Conservation (phyloP, 2,329 filamentous ascomycete genomes). For the Epicoccum sorghinum region DNA sequence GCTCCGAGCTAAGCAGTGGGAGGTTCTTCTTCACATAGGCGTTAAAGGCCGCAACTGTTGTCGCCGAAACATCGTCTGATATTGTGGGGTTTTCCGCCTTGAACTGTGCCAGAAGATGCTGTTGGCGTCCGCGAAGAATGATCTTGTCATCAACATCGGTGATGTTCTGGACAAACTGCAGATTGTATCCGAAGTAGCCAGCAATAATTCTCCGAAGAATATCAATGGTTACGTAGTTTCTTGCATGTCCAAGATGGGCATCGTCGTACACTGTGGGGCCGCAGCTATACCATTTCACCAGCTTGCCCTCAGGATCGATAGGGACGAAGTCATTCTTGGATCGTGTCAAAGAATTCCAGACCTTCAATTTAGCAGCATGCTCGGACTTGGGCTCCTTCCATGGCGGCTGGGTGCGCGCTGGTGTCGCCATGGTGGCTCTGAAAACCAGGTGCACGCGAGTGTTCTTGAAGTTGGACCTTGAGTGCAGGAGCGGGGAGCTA, state of each 20-base stretch:
- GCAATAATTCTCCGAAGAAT: constrained; percentile 82
- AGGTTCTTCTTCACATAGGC: constrained; percentile 73
- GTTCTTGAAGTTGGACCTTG: constrained; percentile 23
- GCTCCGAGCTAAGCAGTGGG: constrained; percentile 54
- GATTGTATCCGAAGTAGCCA: constrained; percentile 82
- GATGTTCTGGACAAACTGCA: constrained; percentile 92
- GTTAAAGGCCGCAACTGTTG: constrained; percentile 58
- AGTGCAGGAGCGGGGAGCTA: constrained; percentile 28
- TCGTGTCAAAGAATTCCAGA: constrained; percentile 82
- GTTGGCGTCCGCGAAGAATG: constrained; percentile 71
- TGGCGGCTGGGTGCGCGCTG: constrained; percentile 46
- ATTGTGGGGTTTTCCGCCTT: constrained; percentile 57
- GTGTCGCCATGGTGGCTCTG: constrained; percentile 40
- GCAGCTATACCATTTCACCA: constrained; percentile 87
- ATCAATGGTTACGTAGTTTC: constrained; percentile 91
- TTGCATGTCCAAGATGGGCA: constrained; percentile 80
- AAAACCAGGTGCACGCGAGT: constrained; percentile 17
- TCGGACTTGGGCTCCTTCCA: constrained; percentile 47
- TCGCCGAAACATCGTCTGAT: constrained; percentile 55
- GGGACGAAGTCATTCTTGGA: constrained; percentile 77
- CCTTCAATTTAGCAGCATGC: constrained; percentile 64
- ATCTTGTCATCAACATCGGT: constrained; percentile 68
- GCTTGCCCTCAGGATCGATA: constrained; percentile 68
- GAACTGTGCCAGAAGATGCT: constrained; percentile 76
- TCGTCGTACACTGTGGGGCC: constrained; percentile 87